A percentile compares a stretch with the other conserved stretches of the same genome.
phyloP scores from a whole-genome alignment of 208 protist genomes.

The Acanthamoeba healyi region DNA sequence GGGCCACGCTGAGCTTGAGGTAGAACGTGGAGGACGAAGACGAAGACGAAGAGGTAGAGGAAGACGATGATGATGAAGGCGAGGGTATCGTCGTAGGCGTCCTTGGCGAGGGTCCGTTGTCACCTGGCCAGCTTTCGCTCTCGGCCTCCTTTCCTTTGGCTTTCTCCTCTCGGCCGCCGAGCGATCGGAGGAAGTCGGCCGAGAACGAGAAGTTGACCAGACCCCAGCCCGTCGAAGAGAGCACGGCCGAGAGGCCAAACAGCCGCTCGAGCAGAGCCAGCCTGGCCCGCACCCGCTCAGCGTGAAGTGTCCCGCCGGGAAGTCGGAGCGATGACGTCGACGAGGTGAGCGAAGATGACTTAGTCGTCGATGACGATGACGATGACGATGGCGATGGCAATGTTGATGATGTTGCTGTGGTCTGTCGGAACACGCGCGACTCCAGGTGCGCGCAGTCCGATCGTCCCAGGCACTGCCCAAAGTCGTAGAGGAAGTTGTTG shows the following conservation, averaged over 20 bases:
- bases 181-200: neutral
- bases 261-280: conserved; percentile 17
- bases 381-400: neutral
- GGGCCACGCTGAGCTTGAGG: conserved; percentile 1
- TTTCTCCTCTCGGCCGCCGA: neutral
- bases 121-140: neutral
- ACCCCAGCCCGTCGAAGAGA: conserved; percentile 12
- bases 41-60: neutral
- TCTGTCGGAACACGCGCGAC: neutral
- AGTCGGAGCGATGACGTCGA: neutral
- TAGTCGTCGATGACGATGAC: no score
- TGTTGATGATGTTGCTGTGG: neutral
- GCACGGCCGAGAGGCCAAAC: conserved; percentile 1
- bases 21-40: neutral
- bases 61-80: neutral
- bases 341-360: neutral
- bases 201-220: conserved; percentile 22
- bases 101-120: neutral
- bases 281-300: neutral
- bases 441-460: neutral
- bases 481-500: conserved; percentile 31
- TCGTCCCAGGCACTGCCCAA: neutral
- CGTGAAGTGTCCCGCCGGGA: neutral
- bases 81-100: neutral
- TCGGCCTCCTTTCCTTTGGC: neutral